phyloP scores from a whole-genome alignment of 2,329 filamentous ascomycete genomes.

The Emergomyces orientalis region DNA sequence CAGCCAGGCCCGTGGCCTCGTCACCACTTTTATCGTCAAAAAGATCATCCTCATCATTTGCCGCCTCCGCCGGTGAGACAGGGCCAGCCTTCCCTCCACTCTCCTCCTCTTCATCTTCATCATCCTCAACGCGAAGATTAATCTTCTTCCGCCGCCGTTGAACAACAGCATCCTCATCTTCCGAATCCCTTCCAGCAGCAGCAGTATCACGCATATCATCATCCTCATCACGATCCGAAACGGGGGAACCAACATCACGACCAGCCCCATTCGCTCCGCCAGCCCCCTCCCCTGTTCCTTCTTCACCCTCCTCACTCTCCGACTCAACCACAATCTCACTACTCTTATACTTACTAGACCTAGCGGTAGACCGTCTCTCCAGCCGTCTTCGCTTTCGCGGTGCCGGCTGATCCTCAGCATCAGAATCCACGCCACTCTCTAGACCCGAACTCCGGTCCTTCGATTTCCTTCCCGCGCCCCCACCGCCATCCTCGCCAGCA shows the following conservation, averaged over 20 bases:
- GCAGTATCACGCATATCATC: slow-evolving; percentile 23
- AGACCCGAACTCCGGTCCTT: slow-evolving; percentile 29
- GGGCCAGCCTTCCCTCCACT: slow-evolving; percentile 32
- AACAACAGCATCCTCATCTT: slow-evolving; percentile 32
- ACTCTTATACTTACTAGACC: slow-evolving; percentile 66
- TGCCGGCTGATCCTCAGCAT: slow-evolving; percentile 22
- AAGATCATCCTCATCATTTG: slow-evolving; percentile 29
- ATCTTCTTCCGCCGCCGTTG: slow-evolving; percentile 29
- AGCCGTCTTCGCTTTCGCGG: slow-evolving; percentile 53
- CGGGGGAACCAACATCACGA: slow-evolving; percentile 4
- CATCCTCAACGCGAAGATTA: slow-evolving; percentile 29
- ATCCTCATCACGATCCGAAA: slow-evolving; percentile 16
- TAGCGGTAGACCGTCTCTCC: slow-evolving; percentile 42
- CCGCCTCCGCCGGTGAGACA: slow-evolving; percentile 12
- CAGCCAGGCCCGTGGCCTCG: slow-evolving; percentile 17
- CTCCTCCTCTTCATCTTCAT: slow-evolving; percentile 39
- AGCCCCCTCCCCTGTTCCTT: slow-evolving; percentile 25
- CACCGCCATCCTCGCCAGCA: slow-evolving; percentile 34
- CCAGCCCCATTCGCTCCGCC: slow-evolving; percentile 2
- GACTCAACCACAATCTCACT: slow-evolving; percentile 74
- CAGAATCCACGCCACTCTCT: slow-evolving; percentile 15
- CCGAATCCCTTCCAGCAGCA: slow-evolving; percentile 35
- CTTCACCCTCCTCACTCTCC: slow-evolving; percentile 45
- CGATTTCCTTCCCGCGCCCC: slow-evolving; percentile 18
- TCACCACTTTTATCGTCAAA: slow-evolving; percentile 27